These are phyloP conservation scores for Calcarisporium arbuscula DNA, from an alignment of 2,329 filamentous ascomycete genomes.

Conservation along the genomic window DNA sequence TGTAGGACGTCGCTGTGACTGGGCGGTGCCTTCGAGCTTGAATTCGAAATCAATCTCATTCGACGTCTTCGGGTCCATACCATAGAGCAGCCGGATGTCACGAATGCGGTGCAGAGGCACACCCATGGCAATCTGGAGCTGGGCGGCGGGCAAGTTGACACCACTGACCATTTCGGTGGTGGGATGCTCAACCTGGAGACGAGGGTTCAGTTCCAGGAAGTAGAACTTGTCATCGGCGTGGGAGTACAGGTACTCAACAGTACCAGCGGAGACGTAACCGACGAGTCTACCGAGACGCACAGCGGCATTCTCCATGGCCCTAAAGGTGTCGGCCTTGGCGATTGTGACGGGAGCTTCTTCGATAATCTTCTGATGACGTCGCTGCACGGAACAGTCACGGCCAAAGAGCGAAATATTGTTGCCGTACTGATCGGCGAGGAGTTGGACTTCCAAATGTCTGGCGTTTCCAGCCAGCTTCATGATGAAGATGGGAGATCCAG, in stretches of 20 bases:
- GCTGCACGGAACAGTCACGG: slow-evolving; percentile 96
- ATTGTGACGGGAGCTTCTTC: slow-evolving; percentile 98
- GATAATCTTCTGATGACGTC: slow-evolving; percentile 99
- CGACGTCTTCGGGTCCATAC: slow-evolving; percentile 80
- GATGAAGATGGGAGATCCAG: slow-evolving; percentile 98
- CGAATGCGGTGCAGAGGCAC: slow-evolving; percentile 90
- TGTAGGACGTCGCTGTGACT: slow-evolving; percentile 81
- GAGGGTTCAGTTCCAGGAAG: slow-evolving; percentile 96
- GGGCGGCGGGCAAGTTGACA: slow-evolving; percentile 92
- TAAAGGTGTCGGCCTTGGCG: slow-evolving; percentile 82
- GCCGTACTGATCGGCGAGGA: slow-evolving; percentile 96
- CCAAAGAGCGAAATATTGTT: slow-evolving; percentile 99
- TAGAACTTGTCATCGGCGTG: slow-evolving; percentile 98
- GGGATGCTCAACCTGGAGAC: slow-evolving; percentile 98
- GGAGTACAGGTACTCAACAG: slow-evolving; percentile 98
- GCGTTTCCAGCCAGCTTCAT: slow-evolving; percentile 99
- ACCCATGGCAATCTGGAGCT: slow-evolving; percentile 99
- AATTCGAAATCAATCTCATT: slow-evolving; percentile 97
- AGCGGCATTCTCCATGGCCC: slow-evolving; percentile 92
- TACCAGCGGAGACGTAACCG: slow-evolving; percentile 97
- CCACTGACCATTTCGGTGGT: slow-evolving; percentile 99
- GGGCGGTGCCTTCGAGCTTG: slow-evolving; percentile 73
- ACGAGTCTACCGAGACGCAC: slow-evolving; percentile 90
- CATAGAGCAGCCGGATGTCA: slow-evolving; percentile 93
- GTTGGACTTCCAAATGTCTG: slow-evolving; percentile 92